These are phyloP conservation scores for Colletotrichum trifolii DNA, from an alignment of 2,329 filamentous ascomycete genomes.

Conservation along the genomic window DNA sequence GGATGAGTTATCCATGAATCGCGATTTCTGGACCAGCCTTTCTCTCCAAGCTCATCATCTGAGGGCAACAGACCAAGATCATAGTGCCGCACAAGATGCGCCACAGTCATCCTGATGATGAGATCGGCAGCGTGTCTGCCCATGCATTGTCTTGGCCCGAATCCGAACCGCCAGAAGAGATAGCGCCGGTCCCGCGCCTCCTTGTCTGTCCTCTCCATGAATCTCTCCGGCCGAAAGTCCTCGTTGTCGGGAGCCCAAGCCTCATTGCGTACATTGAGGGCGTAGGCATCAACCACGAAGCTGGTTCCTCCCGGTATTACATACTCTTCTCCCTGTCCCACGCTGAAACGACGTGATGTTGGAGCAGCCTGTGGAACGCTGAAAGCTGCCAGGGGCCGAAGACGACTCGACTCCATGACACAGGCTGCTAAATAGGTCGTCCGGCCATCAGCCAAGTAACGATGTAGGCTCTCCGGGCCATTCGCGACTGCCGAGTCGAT, in stretches of 20 bases:
- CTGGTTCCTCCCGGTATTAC: conserved; percentile 50
- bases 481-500: conserved; percentile 32
- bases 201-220: conserved; percentile 35
- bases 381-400: conserved; percentile 48
- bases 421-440: conserved; percentile 46
- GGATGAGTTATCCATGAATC: conserved; percentile 12
- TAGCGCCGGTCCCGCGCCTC: conserved; percentile 45
- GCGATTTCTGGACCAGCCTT: background rate
- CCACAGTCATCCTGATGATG: conserved; percentile 40
- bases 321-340: conserved; percentile 41
- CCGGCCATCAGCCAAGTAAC: conserved; percentile 41
- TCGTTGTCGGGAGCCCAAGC: conserved; percentile 52
- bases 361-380: conserved; percentile 13
- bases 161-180: conserved; percentile 57
- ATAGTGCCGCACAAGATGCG: conserved; percentile 2
- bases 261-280: conserved; percentile 52
- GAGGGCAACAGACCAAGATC: background rate
- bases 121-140: conserved; percentile 54
- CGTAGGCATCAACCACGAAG: conserved; percentile 55
- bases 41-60: background rate
- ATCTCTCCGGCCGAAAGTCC: conserved; percentile 48
- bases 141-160: conserved; percentile 56
- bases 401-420: conserved; percentile 52
- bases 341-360: background rate
- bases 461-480: background rate